Evolutionary conservation across 768 basidiomycete species (phyloP).

Genomic region (Serendipita sp.): DNA sequence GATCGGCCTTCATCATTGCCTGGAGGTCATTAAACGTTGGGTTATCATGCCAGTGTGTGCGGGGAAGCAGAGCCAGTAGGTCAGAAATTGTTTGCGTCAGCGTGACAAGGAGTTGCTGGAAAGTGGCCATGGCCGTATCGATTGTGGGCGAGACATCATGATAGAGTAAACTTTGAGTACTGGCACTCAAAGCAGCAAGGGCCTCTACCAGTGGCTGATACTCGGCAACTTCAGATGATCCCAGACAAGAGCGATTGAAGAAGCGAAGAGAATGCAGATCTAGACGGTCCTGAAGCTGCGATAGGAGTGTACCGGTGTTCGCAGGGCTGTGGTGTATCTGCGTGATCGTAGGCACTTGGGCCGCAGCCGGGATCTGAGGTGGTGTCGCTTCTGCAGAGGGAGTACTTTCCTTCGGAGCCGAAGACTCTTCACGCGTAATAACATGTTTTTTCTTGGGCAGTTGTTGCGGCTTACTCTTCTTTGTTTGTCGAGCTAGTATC

Average conservation of each 20-base stretch:
- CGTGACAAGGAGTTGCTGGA: slow-evolving; percentile 76
- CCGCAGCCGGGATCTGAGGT: not conserved
- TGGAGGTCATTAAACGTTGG: not conserved
- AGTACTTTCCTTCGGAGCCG: not conserved
- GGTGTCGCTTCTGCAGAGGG: slow-evolving; percentile 2
- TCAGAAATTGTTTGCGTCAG: slow-evolving; percentile 83
- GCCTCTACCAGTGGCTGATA: slow-evolving; percentile 78
- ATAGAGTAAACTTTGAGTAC: not conserved
- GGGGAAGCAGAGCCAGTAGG: slow-evolving; percentile 64
- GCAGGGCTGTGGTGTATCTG: slow-evolving; percentile 29
- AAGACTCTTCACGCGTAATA: not conserved
- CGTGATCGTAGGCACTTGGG: slow-evolving; percentile 23
- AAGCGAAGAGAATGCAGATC: slow-evolving; percentile 54
- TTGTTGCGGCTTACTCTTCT: slow-evolving; percentile 3
- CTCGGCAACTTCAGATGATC: slow-evolving; percentile 63
- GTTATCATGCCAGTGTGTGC: slow-evolving; percentile 15
- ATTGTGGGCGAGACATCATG: slow-evolving; percentile 73
- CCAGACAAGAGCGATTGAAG: slow-evolving; percentile 55
- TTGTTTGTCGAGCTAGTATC: slow-evolving; percentile 3
- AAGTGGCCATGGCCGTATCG: slow-evolving; percentile 77
- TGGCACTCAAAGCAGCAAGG: slow-evolving; percentile 42
- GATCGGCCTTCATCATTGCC: slow-evolving; percentile 74
- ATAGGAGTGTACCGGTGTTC: slow-evolving; percentile 46
- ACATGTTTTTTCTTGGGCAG: not conserved
- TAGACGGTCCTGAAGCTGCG: slow-evolving; percentile 40